phyloP scores from a whole-genome alignment of 192 early-diverging fungal species.

The Helicostylum pulchrum region DNA sequence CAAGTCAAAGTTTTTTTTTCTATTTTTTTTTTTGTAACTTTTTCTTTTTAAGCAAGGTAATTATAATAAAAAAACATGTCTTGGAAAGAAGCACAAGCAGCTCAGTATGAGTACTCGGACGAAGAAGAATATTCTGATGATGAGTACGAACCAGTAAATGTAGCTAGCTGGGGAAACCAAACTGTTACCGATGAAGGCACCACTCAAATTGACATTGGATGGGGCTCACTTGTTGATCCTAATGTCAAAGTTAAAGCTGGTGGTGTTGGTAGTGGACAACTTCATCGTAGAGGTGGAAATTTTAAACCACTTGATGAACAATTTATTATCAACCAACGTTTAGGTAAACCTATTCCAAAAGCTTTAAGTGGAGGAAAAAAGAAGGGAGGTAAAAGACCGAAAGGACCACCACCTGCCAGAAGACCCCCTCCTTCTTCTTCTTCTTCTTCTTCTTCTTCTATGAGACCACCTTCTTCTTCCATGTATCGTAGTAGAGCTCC shows the following conservation, averaged over 20 bases:
- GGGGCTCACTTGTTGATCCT: constrained; percentile 29
- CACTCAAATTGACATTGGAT: constrained; percentile 5
- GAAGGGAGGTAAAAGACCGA: neutral
- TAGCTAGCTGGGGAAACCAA: constrained; percentile 6
- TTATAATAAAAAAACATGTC: no score
- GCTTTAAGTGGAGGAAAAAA: constrained; percentile 12
- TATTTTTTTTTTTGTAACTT: no score
- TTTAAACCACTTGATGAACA: constrained; percentile 35
- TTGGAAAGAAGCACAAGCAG: no score
- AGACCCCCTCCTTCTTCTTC: neutral
- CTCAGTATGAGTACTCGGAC: neutral
- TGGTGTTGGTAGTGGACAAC: constrained; percentile 27
- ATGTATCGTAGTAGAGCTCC: neutral
- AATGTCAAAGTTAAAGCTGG: constrained; percentile 19
- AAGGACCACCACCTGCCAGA: neutral
- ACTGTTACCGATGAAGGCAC: constrained; percentile 1
- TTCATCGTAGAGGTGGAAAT: constrained; percentile 34
- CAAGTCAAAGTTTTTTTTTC: no score
- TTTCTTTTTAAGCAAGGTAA: no score
- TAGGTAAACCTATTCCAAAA: constrained; percentile 17
- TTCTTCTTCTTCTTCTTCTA: neutral
- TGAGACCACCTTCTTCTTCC: neutral
- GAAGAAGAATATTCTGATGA: constrained; percentile 2
- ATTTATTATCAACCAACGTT: constrained; percentile 30
- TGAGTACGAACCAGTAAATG: constrained; percentile 1